Evolutionary conservation across 441 rosid genomes (phyloP).

Genomic region (Dalechampia spathulata): DNA sequence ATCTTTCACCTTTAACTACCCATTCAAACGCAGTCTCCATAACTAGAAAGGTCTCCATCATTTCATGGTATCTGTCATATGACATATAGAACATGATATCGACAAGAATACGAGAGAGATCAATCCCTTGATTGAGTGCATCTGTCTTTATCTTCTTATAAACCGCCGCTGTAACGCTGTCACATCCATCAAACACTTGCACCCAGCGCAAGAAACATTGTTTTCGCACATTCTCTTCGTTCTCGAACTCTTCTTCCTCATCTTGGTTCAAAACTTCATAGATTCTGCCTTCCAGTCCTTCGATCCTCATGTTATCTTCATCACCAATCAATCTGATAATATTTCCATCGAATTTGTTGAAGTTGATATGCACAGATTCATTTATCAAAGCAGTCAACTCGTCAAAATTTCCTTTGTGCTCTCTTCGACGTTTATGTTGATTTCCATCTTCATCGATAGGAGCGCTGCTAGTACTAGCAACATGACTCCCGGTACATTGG

Average conservation of each 20-base stretch:
- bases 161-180: background rate
- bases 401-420: background rate
- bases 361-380: background rate
- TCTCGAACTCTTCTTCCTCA: background rate
- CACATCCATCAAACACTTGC: background rate
- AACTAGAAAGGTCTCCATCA: background rate
- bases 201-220: background rate
- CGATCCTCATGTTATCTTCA: no score
- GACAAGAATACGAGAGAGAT: background rate
- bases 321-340: background rate
- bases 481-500: no score
- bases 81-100: background rate
- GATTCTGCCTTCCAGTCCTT: background rate
- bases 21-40: background rate
- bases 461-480: no score
- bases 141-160: no score
- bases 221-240: background rate
- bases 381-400: background rate
- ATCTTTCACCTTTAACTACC: background rate
- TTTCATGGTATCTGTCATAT: background rate
- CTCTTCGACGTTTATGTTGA: background rate
- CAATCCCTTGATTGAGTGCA: background rate
- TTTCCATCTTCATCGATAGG: no score
- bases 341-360: background rate
- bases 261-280: background rate